Evolutionary conservation across 352 stramenopile genomes (phyloP).

Genomic region (Blastocystis sp.): DNA sequence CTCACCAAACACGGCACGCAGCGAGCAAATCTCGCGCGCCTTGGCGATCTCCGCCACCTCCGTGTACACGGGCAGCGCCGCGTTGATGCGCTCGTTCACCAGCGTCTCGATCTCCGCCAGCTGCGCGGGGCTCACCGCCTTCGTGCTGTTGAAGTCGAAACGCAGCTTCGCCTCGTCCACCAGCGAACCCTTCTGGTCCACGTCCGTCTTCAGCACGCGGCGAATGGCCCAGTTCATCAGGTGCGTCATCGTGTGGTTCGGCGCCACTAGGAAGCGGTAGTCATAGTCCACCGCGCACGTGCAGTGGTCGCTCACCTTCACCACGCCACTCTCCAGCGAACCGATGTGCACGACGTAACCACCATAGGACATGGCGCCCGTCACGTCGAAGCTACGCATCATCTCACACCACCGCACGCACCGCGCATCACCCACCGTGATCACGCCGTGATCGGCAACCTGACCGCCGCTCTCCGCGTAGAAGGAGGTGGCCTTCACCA

Average conservation of each 20-base stretch:
- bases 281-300: constrained; percentile 88
- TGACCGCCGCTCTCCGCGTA: constrained; percentile 96
- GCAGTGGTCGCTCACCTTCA: constrained; percentile 81
- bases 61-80: constrained; percentile 79
- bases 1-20: constrained; percentile 97
- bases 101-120: constrained; percentile 79
- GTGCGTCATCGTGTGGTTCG: constrained; percentile 99
- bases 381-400: constrained; percentile 20
- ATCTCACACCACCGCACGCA: neutral
- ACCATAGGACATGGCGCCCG: constrained; percentile 78
- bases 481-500: constrained; percentile 93
- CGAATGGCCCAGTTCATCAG: constrained; percentile 94
- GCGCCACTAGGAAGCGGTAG: constrained; percentile 84
- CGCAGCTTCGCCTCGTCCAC: constrained; percentile 91
- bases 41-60: constrained; percentile 86
- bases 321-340: constrained; percentile 73
- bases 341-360: constrained; percentile 92
- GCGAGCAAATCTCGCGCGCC: constrained; percentile 87
- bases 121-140: constrained; percentile 86
- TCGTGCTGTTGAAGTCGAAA: constrained; percentile 97
- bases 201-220: constrained; percentile 85
- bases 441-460: constrained; percentile 85
- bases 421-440: constrained; percentile 74
- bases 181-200: constrained; percentile 93
- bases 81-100: constrained; percentile 74